Base-by-base conservation (phyloP, 2,329 filamentous ascomycete species). In the Beauveria brongniartii region DNA sequence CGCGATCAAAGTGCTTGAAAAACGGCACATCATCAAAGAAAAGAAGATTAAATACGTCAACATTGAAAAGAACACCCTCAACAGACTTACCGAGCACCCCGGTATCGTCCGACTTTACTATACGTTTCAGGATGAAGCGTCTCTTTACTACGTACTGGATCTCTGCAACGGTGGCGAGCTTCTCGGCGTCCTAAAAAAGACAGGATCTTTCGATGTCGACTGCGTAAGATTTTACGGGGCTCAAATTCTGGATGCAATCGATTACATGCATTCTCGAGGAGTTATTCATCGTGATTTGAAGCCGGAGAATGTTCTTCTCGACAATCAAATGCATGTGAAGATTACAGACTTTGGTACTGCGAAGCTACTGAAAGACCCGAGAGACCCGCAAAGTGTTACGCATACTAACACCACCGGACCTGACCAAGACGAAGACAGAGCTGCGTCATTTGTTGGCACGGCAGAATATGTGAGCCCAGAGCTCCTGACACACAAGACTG, bases 1-100 rank as follows among this genome's bases (percentile, higher is more conserved):
- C 71, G 94, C 94, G 28, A 92, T 99, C 76, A 99, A 99, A 74
- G 93, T 99, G 18, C 83, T 99, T 52, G 94, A 99, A 76, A 99
- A 99, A 77, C 86, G 92, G 69, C 94, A 99, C 74, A 99, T 99
- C 70, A 99, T 99, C 80, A 99, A 97, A 75, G 94, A 99, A 77
- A 97, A 96, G 76, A 99, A 99, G 81, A 96, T 99, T 70, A 99
- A 99, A 80, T 99, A 99, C 71, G 94, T 99, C 75, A 99, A 97
- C 75, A 99, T 99, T 69, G 94, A 99, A 75, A 97, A 97, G 77
- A 93, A 99, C 75, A 97, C 94, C 0, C 80, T 99, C 61, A 99
- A 99, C 71, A 87, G 94, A 64, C 80, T 99, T 62, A 97, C 93
- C 3, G 93, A 99, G 65, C 94, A 99, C 70, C 94, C 94, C 7